Base-by-base conservation (phyloP, 306 rosid species). In the Gastrolobium villosum region DNA sequence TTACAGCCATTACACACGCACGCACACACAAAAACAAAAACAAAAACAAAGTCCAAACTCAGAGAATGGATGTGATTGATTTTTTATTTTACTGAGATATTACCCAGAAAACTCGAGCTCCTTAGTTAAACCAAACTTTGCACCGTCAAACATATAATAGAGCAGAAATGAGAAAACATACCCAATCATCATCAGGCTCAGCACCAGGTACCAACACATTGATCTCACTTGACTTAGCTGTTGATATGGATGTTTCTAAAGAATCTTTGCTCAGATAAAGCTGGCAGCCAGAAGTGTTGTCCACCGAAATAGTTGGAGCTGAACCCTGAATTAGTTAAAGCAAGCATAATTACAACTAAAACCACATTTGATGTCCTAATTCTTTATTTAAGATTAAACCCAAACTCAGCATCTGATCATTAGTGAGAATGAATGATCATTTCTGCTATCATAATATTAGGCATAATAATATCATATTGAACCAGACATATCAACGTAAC, bases 171-270 rank as follows among this genome's bases (percentile, higher is more conserved):
- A 3, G 67, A 74, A 76, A 81, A 81, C 91, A 53, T 91, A 95
- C 99, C 99, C 97, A 95, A 82, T 95, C 98, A 87, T 83, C 91
- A 71, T 91, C 84, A 54, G 98, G 86, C 77, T 68, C 88, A 50
- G 83, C 81, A 60, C 90, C 92, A 53, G 98, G 99, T 62, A 95
- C 97, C 88, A 95, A 68, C 45, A 95, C 90, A 84, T 95, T 95
- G 83, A 95, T 87, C 92, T 93, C 99, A 72, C 99, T 93, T 49
- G 99, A 90, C 88, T 95, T 95, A 31, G 99, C 98, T 70, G 99
- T 87, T 60, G 98, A 91, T 81, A 95, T 81, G 77, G 99, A 88
- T 54, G 92, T 73, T 70, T 76, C 87, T 70, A 95, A 82, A 75
- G 99, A 88, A 73, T 93, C 96, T 81, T 90, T 93, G 90, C 96